Percentiles rank a stretch among this genome's conserved stretches.
Conservation (phyloP, 371 early-diverging fungal species). For the Mortierella sp. region DNA sequence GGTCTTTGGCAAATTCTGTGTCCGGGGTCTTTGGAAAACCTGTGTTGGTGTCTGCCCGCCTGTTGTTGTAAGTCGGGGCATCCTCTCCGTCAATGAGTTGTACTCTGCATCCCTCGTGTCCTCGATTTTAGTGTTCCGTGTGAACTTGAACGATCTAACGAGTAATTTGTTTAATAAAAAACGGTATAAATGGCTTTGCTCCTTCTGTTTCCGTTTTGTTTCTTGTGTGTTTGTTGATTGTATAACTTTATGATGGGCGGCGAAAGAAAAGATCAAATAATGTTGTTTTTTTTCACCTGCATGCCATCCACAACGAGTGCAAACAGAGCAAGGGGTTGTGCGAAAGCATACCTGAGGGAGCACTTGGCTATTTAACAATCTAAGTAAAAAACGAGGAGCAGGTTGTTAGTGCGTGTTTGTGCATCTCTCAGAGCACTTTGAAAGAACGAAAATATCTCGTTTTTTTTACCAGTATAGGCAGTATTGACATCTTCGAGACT, state of each 20-base stretch:
- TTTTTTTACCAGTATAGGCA: conserved; percentile 8
- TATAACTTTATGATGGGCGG: too few relatives aligned
- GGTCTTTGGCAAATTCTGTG: too few relatives aligned
- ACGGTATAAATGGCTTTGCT: background rate
- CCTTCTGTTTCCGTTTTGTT: too few relatives aligned
- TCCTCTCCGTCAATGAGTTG: too few relatives aligned
- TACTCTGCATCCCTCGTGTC: too few relatives aligned
- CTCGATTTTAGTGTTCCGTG: background rate
- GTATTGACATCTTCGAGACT: conserved; percentile 19
- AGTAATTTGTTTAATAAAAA: too few relatives aligned
- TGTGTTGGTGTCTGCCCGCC: too few relatives aligned
- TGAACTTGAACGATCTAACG: background rate
- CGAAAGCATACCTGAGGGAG: conserved; percentile 3
- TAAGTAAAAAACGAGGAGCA: background rate
- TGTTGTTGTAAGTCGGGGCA: too few relatives aligned
- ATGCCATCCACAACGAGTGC: conserved; percentile 15
- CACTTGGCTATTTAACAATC: background rate
- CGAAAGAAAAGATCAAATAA: too few relatives aligned
- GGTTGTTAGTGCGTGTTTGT: background rate
- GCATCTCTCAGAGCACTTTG: background rate
- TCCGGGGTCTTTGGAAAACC: background rate
- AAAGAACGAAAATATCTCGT: background rate
- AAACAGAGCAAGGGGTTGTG: conserved; percentile 7
- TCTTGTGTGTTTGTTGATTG: too few relatives aligned
- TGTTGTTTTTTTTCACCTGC: too few relatives aligned